Conservation (phyloP, 352 stramenopile species). For the Globisporangium rhizosaccharum region DNA sequence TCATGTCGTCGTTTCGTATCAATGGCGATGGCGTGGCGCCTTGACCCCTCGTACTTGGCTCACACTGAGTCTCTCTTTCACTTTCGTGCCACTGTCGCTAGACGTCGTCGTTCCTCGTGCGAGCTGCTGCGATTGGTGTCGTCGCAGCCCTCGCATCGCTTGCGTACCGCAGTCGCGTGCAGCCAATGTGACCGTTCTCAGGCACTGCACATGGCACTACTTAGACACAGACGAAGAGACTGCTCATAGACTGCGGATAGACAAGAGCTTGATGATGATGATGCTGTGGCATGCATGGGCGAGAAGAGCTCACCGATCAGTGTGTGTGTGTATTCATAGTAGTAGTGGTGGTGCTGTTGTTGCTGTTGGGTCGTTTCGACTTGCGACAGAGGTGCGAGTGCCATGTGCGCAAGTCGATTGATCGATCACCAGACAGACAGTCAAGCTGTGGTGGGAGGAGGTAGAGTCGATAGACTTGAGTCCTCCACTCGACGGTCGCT, state of each 20-base stretch:
- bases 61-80: background rate
- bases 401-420: background rate
- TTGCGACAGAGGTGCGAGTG: no score
- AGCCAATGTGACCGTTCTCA: slow-evolving; percentile 8
- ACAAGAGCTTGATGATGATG: no score
- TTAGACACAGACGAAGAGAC: background rate
- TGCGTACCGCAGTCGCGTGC: slow-evolving; percentile 13
- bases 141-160: slow-evolving; percentile 8
- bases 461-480: background rate
- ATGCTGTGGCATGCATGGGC: background rate
- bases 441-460: background rate
- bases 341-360: background rate
- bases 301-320: background rate
- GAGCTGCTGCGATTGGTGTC: slow-evolving; percentile 11
- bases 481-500: background rate
- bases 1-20: background rate
- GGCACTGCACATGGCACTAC: background rate
- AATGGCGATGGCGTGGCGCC: no score
- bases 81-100: no score
- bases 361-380: no score
- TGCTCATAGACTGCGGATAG: background rate
- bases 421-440: background rate
- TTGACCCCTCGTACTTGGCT: no score
- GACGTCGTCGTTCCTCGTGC: slow-evolving; percentile 11
- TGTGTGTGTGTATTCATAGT: background rate